Evolutionary conservation across 495 filamentous ascomycete genomes (phyloP).

Genomic region (Umbilicaria muhlenbergii): DNA sequence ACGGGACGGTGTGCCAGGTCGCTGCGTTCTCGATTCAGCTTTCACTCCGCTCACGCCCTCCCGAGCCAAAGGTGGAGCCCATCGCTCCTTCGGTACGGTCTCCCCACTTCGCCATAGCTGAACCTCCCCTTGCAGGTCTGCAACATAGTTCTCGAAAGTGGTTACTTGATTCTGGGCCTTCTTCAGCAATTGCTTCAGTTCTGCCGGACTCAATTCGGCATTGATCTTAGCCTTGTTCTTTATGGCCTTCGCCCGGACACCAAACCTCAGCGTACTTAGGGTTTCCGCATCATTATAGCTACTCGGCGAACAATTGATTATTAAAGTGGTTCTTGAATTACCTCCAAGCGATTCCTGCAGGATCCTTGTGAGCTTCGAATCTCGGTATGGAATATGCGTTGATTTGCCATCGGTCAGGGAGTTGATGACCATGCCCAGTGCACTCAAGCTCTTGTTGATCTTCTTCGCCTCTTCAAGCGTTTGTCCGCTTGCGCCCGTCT

Average conservation of each 20-base stretch:
- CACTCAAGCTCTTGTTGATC: conserved; percentile 98
- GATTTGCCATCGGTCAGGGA: conserved; percentile 95
- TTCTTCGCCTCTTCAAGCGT: conserved; percentile 98
- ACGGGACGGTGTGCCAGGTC: conserved; percentile 72
- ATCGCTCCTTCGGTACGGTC: conserved; percentile 71
- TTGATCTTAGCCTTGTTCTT: conserved; percentile 99
- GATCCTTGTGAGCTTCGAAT: conserved; percentile 95
- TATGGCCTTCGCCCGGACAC: conserved; percentile 93
- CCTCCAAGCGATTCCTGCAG: conserved; percentile 91
- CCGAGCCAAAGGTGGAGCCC: conserved; percentile 45
- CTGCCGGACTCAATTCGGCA: conserved; percentile 85
- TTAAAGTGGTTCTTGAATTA: conserved; percentile 91
- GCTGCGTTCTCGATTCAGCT: conserved; percentile 40
- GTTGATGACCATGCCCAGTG: conserved; percentile 98
- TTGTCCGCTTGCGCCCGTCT: conserved; percentile 94
- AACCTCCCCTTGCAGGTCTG: conserved; percentile 72
- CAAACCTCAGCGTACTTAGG: conserved; percentile 82
- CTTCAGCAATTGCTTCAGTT: conserved; percentile 80
- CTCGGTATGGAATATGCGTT: conserved; percentile 90
- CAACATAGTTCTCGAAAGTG: conserved; percentile 73
- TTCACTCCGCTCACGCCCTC: conserved; percentile 42
- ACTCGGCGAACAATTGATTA: conserved; percentile 96
- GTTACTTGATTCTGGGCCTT: conserved; percentile 84
- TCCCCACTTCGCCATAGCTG: conserved; percentile 78
- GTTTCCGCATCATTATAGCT: conserved; percentile 98